These are phyloP conservation scores for Petunia axillaris DNA, from an alignment of 257 asterid genomes.

Conservation along the genomic window DNA sequence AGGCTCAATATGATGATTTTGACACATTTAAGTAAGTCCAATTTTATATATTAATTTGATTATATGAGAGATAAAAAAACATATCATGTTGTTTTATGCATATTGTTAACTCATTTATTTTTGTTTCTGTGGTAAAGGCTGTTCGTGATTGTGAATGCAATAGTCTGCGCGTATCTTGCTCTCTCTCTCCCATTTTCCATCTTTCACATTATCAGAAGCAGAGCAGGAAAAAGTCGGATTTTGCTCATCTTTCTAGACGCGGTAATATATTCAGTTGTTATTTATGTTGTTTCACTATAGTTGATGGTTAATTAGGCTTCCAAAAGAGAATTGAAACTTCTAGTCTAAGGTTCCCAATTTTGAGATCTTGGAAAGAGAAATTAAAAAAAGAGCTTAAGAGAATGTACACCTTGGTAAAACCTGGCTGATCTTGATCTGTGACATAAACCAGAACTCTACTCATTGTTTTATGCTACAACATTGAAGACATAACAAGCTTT, in stretches of 20 bases:
- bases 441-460: not conserved
- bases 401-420: not conserved
- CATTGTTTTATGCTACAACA: not conserved
- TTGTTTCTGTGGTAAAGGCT: conserved; percentile 36
- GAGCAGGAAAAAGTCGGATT: conserved; percentile 59
- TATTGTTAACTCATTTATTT: not conserved
- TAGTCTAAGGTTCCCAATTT: too few species aligned
- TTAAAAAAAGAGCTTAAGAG: not conserved
- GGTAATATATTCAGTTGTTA: conserved; percentile 36
- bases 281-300: not conserved
- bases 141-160: conserved; percentile 65
- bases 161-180: conserved; percentile 68
- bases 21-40: conserved; percentile 59
- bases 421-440: not conserved
- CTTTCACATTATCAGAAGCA: conserved; percentile 58
- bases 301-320: not conserved
- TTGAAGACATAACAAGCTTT: too few species aligned
- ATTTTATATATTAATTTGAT: not conserved
- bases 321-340: not conserved
- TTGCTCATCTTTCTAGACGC: conserved; percentile 59
- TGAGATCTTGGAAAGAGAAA: not conserved
- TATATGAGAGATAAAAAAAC: too few species aligned
- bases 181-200: conserved; percentile 65
- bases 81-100: not conserved
- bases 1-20: conserved; percentile 70